Conservation (phyloP, 1,284 basidiomycete genomes). For the Retiboletus fuscus region DNA sequence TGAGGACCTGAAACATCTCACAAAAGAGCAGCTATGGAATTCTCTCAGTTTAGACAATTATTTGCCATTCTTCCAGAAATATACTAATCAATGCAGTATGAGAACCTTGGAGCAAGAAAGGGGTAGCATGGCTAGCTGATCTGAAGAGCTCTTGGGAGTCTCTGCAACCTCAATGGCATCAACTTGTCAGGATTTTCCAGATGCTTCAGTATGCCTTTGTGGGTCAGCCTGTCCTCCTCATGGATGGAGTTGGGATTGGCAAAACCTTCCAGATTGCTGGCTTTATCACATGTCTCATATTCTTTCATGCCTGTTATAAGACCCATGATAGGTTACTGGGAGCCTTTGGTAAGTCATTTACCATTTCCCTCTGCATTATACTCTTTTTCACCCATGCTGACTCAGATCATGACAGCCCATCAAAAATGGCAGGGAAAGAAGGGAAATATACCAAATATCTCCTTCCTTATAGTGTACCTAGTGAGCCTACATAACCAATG, state of each 20-base stretch:
- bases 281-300: conserved; percentile 8
- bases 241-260: conserved; percentile 34
- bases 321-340: conserved; percentile 21
- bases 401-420: background rate
- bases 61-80: conserved; percentile 25
- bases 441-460: conserved; percentile 5
- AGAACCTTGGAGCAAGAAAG: conserved; percentile 22
- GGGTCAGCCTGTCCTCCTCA: conserved; percentile 14
- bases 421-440: conserved; percentile 10
- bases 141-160: background rate
- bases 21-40: background rate
- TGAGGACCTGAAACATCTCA: background rate
- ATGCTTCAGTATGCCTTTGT: conserved; percentile 26
- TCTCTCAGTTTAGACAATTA: background rate
- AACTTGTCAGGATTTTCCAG: conserved; percentile 26
- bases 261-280: conserved; percentile 32
- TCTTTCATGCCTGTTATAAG: background rate
- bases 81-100: conserved; percentile 4
- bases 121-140: conserved; percentile 17
- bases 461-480: conserved; percentile 11
- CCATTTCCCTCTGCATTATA: background rate
- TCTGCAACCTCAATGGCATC: conserved; percentile 31
- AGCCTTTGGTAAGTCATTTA: conserved; percentile 12
- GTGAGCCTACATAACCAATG: conserved; percentile 20
- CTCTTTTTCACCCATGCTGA: background rate